phyloP scores from a whole-genome alignment of 2,329 filamentous ascomycete species.

The Verticillium klebahnii region DNA sequence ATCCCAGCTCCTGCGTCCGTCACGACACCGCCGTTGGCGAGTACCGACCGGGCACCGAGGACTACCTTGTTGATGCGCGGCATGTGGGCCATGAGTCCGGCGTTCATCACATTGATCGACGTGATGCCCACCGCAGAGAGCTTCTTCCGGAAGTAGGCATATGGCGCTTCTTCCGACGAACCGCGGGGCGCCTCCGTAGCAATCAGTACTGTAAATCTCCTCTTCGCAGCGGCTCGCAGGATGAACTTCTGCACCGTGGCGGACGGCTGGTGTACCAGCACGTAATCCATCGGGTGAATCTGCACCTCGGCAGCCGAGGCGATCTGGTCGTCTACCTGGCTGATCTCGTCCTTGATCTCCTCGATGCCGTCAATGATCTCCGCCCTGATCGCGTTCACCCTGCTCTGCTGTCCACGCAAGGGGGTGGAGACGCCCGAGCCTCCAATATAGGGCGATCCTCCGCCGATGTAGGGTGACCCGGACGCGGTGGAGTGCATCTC shows the following conservation, averaged over 20 bases:
- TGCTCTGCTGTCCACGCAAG: conserved; percentile 31
- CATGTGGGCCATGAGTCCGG: conserved; percentile 89
- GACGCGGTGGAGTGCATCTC: conserved; percentile 21
- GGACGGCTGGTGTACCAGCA: conserved; percentile 84
- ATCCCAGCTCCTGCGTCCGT: conserved; percentile 78
- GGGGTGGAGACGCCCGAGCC: conserved; percentile 48
- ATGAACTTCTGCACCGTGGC: conserved; percentile 87
- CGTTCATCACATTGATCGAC: conserved; percentile 80
- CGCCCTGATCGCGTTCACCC: conserved; percentile 69
- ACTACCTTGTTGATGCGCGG: conserved; percentile 94
- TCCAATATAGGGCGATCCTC: conserved; percentile 37
- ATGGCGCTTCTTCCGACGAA: conserved; percentile 30
- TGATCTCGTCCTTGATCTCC: conserved; percentile 93
- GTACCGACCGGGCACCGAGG: conserved; percentile 78
- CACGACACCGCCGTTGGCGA: conserved; percentile 82
- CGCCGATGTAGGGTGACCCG: conserved; percentile 23
- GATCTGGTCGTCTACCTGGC: conserved; percentile 89
- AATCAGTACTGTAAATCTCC: conserved; percentile 87
- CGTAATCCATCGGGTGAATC: conserved; percentile 88
- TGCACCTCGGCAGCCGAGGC: conserved; percentile 83
- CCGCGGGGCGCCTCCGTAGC: conserved; percentile 56
- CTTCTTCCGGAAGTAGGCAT: conserved; percentile 66
- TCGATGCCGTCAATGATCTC: conserved; percentile 93
- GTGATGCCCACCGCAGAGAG: conserved; percentile 73
- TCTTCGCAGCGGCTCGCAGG: conserved; percentile 78